Evolutionary conservation across 495 filamentous ascomycete genomes (phyloP), one percentile per base, ranked within the genome.

Genomic region (Baudoinia panamericana): DNA sequence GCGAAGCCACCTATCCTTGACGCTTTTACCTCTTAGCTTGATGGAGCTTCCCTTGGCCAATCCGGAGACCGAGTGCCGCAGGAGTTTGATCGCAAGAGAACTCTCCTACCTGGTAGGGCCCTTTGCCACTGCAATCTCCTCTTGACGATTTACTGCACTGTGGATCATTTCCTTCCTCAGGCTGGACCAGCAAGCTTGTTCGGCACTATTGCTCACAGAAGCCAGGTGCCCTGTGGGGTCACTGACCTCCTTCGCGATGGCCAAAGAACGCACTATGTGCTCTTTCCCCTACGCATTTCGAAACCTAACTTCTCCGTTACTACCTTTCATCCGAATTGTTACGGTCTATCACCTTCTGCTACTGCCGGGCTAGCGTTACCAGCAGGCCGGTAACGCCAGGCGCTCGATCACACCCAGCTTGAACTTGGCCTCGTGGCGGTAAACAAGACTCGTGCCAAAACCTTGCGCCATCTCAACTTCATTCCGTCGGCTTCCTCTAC

Each of bases 81-180:
- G n/a, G n/a, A n/a, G n/a, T n/a, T n/a, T n/a, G n/a, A n/a, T n/a
- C n/a, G n/a, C n/a, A n/a, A n/a, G n/a, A n/a, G n/a, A n/a, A n/a
- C n/a, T n/a, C n/a, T n/a, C n/a, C n/a, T n/a, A n/a, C n/a, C n/a
- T n/a, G n/a, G n/a, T n/a, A n/a, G n/a, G n/a, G n/a, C n/a, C n/a
- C n/a, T 23, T 41, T 13, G 39, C 39, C 39, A 41, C 39, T 16
- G 39, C 39, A 41, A 17, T 30, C 11, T 41, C 16, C 27, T 30
- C 25, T 30, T 18, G 12, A 9, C 16, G 39, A 15, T 31, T 31
- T 17, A 13, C 16, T 31, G 25, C 17, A 15, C 27, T 22, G 39
- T 31, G 39, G 39, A 41, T 41, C 39, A 41, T 31, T 41, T 33
- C 26, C 39, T 32, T 31, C 27, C 39, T 41, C 19, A 39, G 39